Percentiles rank a stretch among this genome's conserved stretches.
Conservation (phyloP, 2,329 filamentous ascomycete species). For the Beauveria sp. region DNA sequence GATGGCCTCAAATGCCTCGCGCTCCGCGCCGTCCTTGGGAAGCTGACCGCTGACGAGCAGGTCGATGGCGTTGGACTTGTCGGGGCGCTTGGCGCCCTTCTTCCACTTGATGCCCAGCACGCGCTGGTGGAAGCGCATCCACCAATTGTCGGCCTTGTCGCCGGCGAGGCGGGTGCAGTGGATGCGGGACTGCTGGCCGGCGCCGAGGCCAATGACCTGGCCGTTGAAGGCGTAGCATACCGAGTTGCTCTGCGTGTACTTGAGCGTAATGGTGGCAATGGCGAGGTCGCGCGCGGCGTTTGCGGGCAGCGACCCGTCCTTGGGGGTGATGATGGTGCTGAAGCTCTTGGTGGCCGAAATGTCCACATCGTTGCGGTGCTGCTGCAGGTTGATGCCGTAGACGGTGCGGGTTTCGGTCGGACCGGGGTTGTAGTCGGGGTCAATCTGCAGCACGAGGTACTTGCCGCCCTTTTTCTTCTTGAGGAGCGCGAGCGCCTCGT, state of each 20-base stretch:
- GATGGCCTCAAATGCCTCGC: conserved; percentile 75
- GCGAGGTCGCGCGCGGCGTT: conserved; percentile 82
- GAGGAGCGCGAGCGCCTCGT: conserved; percentile 81
- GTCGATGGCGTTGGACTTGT: conserved; percentile 98
- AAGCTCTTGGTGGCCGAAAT: conserved; percentile 71
- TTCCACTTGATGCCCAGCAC: conserved; percentile 91
- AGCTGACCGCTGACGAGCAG: conserved; percentile 87
- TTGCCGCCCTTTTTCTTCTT: conserved; percentile 98
- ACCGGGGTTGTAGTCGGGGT: conserved; percentile 74
- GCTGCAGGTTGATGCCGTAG: conserved; percentile 80
- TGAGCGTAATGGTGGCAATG: conserved; percentile 91
- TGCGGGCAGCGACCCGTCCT: conserved; percentile 70
- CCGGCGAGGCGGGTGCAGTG: conserved; percentile 97
- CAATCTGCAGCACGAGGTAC: conserved; percentile 93
- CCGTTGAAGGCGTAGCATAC: conserved; percentile 95
- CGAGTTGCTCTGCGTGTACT: conserved; percentile 98
- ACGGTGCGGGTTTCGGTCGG: conserved; percentile 80
- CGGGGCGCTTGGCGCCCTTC: conserved; percentile 90
- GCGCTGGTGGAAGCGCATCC: conserved; percentile 94
- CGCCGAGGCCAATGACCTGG: conserved; percentile 88
- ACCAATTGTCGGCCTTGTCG: conserved; percentile 99
- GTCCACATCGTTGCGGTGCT: conserved; percentile 86
- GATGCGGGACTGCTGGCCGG: conserved; percentile 94
- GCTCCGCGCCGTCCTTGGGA: conserved; percentile 75
- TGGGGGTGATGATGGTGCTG: conserved; percentile 76